Conservation (phyloP, 2,329 filamentous ascomycete species). For the Phialemoniopsis sp. region DNA sequence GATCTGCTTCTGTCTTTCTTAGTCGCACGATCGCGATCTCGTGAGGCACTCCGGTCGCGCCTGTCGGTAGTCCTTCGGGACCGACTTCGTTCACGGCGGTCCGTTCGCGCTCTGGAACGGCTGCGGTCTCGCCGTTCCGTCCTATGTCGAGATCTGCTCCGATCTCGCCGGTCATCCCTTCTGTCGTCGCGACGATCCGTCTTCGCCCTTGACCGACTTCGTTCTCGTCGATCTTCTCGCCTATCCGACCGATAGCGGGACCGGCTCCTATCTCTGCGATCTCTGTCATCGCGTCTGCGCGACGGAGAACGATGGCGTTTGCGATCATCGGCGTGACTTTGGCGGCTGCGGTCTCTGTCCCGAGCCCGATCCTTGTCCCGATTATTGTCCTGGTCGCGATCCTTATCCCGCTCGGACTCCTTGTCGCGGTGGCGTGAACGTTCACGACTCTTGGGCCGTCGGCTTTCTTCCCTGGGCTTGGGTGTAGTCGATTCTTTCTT, state of each 20-base stretch:
- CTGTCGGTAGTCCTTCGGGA: constrained; percentile 17
- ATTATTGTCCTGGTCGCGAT: constrained; percentile 27
- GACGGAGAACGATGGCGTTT: constrained; percentile 11
- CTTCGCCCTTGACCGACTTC: constrained; percentile 16
- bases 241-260: constrained; percentile 17
- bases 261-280: constrained; percentile 17
- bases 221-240: constrained; percentile 19
- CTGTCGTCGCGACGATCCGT: constrained; percentile 13
- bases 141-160: constrained; percentile 20
- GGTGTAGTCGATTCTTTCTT: constrained; percentile 3
- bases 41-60: not conserved
- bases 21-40: constrained; percentile 16
- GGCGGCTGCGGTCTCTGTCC: constrained; percentile 22
- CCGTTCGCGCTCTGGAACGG: constrained; percentile 13
- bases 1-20: constrained; percentile 21
- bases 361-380: constrained; percentile 25
- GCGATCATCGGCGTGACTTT: constrained; percentile 17
- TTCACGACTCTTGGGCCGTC: constrained; percentile 20
- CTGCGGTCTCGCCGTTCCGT: constrained; percentile 13
- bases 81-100: constrained; percentile 17
- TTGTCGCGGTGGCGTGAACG: constrained; percentile 21
- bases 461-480: constrained; percentile 22
- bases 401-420: constrained; percentile 20
- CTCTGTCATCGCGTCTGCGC: constrained; percentile 14
- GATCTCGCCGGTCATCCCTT: constrained; percentile 26